Conservation (phyloP, 179 eudicot species). For the Silene noctiflora region DNA sequence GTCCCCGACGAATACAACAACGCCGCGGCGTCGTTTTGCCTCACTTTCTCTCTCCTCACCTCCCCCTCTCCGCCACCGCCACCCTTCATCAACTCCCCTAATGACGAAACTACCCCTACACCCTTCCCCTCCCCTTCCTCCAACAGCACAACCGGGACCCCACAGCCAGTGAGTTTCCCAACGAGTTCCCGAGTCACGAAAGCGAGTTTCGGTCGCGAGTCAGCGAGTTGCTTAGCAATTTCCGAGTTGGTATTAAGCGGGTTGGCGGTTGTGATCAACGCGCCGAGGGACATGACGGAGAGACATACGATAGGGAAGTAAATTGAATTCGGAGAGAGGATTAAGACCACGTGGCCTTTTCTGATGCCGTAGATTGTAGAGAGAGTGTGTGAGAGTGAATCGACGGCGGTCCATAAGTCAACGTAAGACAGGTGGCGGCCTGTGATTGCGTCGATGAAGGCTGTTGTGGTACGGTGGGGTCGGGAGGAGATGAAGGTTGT, state of each 20-base stretch:
- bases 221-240: constrained; percentile 62
- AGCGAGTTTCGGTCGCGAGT: constrained; percentile 67
- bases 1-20: constrained; percentile 89
- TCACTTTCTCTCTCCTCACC: constrained; percentile 29
- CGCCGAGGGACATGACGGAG: constrained; percentile 83
- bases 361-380: constrained; percentile 47
- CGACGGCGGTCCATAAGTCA: constrained; percentile 53
- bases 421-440: constrained; percentile 41
- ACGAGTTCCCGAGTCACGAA: constrained; percentile 57
- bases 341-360: constrained; percentile 70
- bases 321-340: constrained; percentile 86
- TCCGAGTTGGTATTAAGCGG: constrained; percentile 71
- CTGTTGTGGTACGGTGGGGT: constrained; percentile 44
- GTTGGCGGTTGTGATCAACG: constrained; percentile 89
- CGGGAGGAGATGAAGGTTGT: constrained; percentile 69
- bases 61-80: constrained; percentile 34
- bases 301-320: constrained; percentile 86
- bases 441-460: constrained; percentile 69
- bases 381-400: constrained; percentile 47
- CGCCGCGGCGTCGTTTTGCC: constrained; percentile 71
- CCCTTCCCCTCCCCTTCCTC: constrained; percentile 12
- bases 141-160: constrained; percentile 47
- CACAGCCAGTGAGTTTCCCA: constrained; percentile 41
- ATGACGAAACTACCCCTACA: constrained; percentile 34
- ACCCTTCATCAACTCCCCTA: constrained; percentile 30